phyloP scores from a whole-genome alignment of 345 rosid species.

The Aquilaria yunnanensis region DNA sequence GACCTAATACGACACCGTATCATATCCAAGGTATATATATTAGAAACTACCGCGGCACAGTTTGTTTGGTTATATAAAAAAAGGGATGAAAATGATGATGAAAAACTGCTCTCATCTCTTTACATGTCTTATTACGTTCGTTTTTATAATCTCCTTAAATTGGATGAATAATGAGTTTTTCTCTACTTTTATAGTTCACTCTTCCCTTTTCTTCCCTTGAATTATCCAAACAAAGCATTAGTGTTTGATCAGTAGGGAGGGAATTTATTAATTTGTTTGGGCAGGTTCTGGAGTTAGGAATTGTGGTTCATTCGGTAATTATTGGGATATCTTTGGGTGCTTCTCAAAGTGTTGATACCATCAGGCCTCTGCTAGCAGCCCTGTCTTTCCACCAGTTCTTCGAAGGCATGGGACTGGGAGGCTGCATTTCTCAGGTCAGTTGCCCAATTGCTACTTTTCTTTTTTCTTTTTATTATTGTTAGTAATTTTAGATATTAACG shows the following conservation, averaged over 20 bases:
- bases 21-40: slow-evolving; percentile 34
- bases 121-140: not conserved
- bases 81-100: no score
- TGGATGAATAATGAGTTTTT: not conserved
- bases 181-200: not conserved
- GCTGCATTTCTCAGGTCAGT: slow-evolving; percentile 59
- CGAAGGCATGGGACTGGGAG: slow-evolving; percentile 81
- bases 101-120: no score
- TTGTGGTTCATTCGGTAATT: slow-evolving; percentile 64
- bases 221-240: no score
- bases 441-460: not conserved
- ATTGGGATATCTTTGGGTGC: slow-evolving; percentile 71
- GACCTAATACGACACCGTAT: slow-evolving; percentile 43
- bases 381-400: slow-evolving; percentile 73
- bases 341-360: slow-evolving; percentile 36
- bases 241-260: no score
- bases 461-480: not conserved
- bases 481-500: not conserved
- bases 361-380: slow-evolving; percentile 63
- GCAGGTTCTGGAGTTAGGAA: slow-evolving; percentile 65
- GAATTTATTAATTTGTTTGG: not conserved
- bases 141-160: not conserved
- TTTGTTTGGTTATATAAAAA: no score
- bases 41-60: no score
- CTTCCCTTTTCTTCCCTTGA: no score